Evolutionary conservation across 2,329 filamentous ascomycete species (phyloP), one percentile per base, ranked within the genome.

Genomic region (Diaporthe helianthi): DNA sequence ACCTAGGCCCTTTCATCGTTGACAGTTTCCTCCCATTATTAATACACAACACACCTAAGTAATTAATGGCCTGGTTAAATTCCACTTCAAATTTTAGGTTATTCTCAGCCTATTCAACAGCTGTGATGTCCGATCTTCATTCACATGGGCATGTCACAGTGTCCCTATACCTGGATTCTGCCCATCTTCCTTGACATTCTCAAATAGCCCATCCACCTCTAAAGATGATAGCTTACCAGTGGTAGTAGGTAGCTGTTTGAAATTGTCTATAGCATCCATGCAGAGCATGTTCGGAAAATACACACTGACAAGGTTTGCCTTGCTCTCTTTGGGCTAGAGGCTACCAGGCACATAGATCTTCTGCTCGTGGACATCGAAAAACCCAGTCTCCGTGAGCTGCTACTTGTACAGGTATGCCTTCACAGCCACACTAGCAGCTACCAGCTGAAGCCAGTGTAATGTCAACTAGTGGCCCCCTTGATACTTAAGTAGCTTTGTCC

Each of bases 81-180:
- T 26, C 17, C 8, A 6, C 33, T n/a, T 13, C 12, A 0, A 38
- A 13, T 41, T 10, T 17, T 9, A 4, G 12, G 15, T 13, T 17
- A 33, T 33, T 33, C 12, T 17, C 8, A 41, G 38, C 15, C 31
- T 3, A 51, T 36, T 19, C 9, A 12, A 24, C 26, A n/a, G 13
- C 17, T n/a, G 17, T 26, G 5, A 7, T 7, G 31, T 13, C n/a
- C 1, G 38, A 17, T 31, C n/a, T 15, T 7, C 15, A 65, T 47
- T 53, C 15, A 44, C 63, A 65, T 65, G 5, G 63, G 46, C 61
- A 51, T 65, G 22, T 52, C 52, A 29, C 61, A 65, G 17, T 31
- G 61, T n/a, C n/a, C n/a, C n/a, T 19, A 65, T 38, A 4, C 38
- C 22, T 15, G 49, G 46, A 15, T 41, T 38, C 10, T 38, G 46